Conservation (phyloP, 768 basidiomycete genomes). For the Xerocomus brunneocitrinus region DNA sequence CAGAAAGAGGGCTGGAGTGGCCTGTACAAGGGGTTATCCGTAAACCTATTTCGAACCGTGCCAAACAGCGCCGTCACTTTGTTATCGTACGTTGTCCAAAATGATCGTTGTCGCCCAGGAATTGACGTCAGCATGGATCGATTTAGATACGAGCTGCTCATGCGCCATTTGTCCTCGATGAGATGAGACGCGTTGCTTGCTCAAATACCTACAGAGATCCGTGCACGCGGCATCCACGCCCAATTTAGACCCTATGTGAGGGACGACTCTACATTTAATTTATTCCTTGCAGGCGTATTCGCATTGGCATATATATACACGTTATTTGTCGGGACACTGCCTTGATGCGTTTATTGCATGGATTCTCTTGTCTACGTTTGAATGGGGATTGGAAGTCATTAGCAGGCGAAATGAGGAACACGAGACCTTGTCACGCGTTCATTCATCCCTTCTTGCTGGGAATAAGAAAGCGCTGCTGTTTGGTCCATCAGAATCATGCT, state of each 20-base stretch:
- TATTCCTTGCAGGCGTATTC: conserved; percentile 9
- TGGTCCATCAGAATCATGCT: neutral
- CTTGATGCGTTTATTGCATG: conserved; percentile 5
- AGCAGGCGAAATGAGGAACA: neutral
- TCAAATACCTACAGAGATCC: conserved; percentile 9
- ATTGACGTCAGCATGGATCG: conserved; percentile 1
- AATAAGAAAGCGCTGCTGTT: neutral
- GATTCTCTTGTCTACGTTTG: conserved; percentile 2
- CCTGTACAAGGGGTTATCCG: conserved; percentile 89
- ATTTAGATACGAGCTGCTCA: conserved; percentile 29
- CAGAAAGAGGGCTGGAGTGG: conserved; percentile 83
- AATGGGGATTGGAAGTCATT: conserved; percentile 11
- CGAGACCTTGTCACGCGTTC: conserved; percentile 1
- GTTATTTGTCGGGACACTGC: neutral
- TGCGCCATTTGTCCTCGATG: conserved; percentile 28
- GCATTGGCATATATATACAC: conserved; percentile 3
- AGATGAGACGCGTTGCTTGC: conserved; percentile 6
- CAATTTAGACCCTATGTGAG: conserved; percentile 15
- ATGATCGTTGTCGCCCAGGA: neutral
- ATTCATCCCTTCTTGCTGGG: neutral
- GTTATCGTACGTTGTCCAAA: conserved; percentile 38
- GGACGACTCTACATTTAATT: conserved; percentile 7
- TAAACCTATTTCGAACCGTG: conserved; percentile 91
- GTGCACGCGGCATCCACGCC: neutral
- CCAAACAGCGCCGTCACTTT: conserved; percentile 96